A percentile compares a stretch with the other conserved stretches of the same genome.
These are phyloP conservation scores for Cystobasidium onofrii DNA, from an alignment of 768 basidiomycete genomes.

Conservation along the genomic window DNA sequence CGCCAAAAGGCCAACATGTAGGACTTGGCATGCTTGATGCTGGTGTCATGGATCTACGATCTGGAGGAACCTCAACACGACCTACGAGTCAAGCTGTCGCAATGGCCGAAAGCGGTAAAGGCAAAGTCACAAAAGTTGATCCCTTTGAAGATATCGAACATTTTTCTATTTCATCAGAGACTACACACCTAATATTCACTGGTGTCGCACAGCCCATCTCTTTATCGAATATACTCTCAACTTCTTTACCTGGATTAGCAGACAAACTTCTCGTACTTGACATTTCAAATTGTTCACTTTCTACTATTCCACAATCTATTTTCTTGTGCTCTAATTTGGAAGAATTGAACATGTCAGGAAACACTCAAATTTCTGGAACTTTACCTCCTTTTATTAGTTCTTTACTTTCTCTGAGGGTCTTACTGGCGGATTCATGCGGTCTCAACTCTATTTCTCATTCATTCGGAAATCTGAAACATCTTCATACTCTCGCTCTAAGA, in stretches of 20 bases:
- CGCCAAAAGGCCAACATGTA: background rate
- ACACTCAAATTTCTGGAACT: slow-evolving; percentile 63
- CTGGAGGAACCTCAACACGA: background rate
- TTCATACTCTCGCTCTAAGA: slow-evolving; percentile 83
- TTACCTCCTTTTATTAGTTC: slow-evolving; percentile 82
- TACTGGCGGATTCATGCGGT: slow-evolving; percentile 86
- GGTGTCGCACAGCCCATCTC: slow-evolving; percentile 67
- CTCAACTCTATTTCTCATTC: slow-evolving; percentile 66
- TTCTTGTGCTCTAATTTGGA: slow-evolving; percentile 73
- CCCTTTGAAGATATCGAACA: slow-evolving; percentile 4
- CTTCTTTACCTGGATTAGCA: slow-evolving; percentile 62
- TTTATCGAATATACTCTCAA: slow-evolving; percentile 66
- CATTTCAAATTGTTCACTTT: slow-evolving; percentile 52
- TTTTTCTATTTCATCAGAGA: slow-evolving; percentile 52
- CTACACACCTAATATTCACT: slow-evolving; percentile 88
- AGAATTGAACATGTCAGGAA: slow-evolving; percentile 86
- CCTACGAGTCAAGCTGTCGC: slow-evolving; percentile 10
- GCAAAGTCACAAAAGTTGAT: background rate
- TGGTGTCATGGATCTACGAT: background rate
- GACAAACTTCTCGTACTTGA: slow-evolving; percentile 81
- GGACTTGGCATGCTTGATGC: background rate
- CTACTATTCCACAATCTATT: slow-evolving; percentile 64
- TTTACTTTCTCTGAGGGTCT: slow-evolving; percentile 61
- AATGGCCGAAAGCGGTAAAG: slow-evolving; percentile 13
- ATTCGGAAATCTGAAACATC: slow-evolving; percentile 62